Percentiles rank a stretch among this genome's conserved stretches.
Conservation (phyloP, 352 stramenopile genomes). For the Phytophthora pluvialis region DNA sequence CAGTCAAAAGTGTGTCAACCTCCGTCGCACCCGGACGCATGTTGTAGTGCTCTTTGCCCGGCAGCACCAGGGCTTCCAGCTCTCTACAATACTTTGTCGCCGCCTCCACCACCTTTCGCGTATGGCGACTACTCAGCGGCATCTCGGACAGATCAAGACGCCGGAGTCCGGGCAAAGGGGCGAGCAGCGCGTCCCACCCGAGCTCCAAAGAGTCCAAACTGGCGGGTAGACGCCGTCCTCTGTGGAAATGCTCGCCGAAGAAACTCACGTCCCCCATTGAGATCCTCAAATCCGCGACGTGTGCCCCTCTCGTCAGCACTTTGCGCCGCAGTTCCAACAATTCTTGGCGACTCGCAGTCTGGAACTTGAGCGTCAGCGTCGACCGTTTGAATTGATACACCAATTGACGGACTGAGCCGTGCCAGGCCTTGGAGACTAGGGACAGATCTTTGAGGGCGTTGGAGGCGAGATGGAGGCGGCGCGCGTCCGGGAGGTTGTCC, state of each 20-base stretch:
- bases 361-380: constrained; percentile 31
- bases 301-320: constrained; percentile 14
- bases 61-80: constrained; percentile 33
- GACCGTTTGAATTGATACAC: constrained; percentile 17
- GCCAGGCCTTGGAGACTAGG: constrained; percentile 37
- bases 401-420: constrained; percentile 24
- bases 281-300: constrained; percentile 35
- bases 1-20: constrained; percentile 14
- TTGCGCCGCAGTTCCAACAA: constrained; percentile 18
- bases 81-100: constrained; percentile 28
- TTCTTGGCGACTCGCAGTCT: constrained; percentile 27
- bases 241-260: constrained; percentile 29
- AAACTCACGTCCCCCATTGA: constrained; percentile 26
- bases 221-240: constrained; percentile 15
- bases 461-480: background rate
- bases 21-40: constrained; percentile 1
- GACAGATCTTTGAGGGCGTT: constrained; percentile 17
- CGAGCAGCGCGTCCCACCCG: constrained; percentile 28
- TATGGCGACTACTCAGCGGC: constrained; percentile 23
- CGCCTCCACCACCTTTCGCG: constrained; percentile 24
- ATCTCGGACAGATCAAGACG: constrained; percentile 38
- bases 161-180: constrained; percentile 16
- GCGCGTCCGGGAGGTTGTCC: constrained; percentile 7
- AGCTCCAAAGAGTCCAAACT: constrained; percentile 32
- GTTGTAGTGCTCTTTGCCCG: constrained; percentile 20